These are phyloP conservation scores for Xylariaceae sp. DNA, from an alignment of 2,329 filamentous ascomycete species.

Conservation along the genomic window DNA sequence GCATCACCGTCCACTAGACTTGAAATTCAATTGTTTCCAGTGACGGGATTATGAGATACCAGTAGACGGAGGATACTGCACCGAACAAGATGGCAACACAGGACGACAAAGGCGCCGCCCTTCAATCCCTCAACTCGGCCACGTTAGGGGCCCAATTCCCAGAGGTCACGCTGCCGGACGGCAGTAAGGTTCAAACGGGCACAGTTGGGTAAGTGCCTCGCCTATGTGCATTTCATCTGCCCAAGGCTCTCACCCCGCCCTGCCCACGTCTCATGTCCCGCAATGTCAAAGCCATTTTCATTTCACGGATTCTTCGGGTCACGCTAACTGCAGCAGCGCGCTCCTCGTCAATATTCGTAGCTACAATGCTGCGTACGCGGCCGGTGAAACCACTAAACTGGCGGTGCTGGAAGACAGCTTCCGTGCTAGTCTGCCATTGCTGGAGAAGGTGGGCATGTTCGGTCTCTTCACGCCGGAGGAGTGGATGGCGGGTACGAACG, in stretches of 20 bases:
- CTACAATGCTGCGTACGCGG: slow-evolving; percentile 20
- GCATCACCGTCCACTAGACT: too few relatives aligned
- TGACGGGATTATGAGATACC: too few relatives aligned
- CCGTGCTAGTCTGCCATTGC: slow-evolving; percentile 17
- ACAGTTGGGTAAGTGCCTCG: slow-evolving; percentile 20
- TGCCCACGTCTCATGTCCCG: neutral
- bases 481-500: slow-evolving; percentile 20
- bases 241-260: neutral
- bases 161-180: slow-evolving; percentile 23
- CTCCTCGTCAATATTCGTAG: slow-evolving; percentile 22
- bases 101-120: slow-evolving; percentile 2
- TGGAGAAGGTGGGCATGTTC: slow-evolving; percentile 22
- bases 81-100: slow-evolving; percentile 7
- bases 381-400: slow-evolving; percentile 13
- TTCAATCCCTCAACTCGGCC: slow-evolving; percentile 22
- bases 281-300: too few relatives aligned
- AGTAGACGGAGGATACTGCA: too few relatives aligned
- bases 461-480: slow-evolving; percentile 23
- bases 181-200: slow-evolving; percentile 24
- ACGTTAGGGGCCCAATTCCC: slow-evolving; percentile 22
- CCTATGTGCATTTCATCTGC: neutral
- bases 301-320: neutral
- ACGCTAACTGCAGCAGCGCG: slow-evolving; percentile 12
- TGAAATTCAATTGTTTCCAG: too few relatives aligned
- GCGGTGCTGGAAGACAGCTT: slow-evolving; percentile 16